Conservation (phyloP, 805 yeast species). For the Wickerhamomyces rabaulensis region DNA sequence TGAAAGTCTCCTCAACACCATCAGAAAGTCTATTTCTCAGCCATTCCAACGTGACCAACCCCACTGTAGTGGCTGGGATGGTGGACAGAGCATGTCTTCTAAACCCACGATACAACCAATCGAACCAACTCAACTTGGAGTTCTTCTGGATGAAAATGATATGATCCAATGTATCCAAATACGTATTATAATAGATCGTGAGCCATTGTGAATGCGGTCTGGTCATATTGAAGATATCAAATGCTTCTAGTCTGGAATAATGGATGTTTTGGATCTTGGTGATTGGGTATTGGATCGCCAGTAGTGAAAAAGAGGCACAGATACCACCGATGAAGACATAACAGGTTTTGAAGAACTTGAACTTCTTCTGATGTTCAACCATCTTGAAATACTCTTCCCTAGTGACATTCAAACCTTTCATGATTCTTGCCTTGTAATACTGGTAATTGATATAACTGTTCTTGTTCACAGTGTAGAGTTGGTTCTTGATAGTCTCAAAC, state of each 20-base stretch:
- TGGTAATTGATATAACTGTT: slow-evolving; percentile 39
- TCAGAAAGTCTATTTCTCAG: slow-evolving; percentile 44
- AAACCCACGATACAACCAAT: slow-evolving; percentile 78
- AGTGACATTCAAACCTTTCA: slow-evolving; percentile 3
- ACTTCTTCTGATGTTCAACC: slow-evolving; percentile 23
- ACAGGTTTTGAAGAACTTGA: slow-evolving; percentile 53
- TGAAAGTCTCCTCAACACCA: slow-evolving; percentile 9
- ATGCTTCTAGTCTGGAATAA: slow-evolving; percentile 70
- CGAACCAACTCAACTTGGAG: slow-evolving; percentile 51
- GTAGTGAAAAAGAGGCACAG: slow-evolving; percentile 71
- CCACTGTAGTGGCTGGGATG: slow-evolving; percentile 86
- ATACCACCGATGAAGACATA: slow-evolving; percentile 83
- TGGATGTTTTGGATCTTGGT: slow-evolving; percentile 76
- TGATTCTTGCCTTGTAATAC: slow-evolving; percentile 31
- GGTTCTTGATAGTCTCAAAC: slow-evolving; percentile 74
- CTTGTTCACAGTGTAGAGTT: slow-evolving; percentile 47
- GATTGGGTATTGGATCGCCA: slow-evolving; percentile 80
- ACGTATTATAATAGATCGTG: slow-evolving; percentile 63
- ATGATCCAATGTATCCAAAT: slow-evolving; percentile 68
- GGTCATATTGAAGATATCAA: slow-evolving; percentile 52
- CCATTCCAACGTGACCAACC: slow-evolving; percentile 78
- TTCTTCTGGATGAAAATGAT: slow-evolving; percentile 47
- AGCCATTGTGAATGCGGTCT: slow-evolving; percentile 14
- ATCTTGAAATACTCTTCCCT: slow-evolving; percentile 18
- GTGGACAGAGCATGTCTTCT: slow-evolving; percentile 63